These are phyloP conservation scores for Pulveroboletus ravenelii DNA, from an alignment of 768 basidiomycete genomes.

Conservation along the genomic window DNA sequence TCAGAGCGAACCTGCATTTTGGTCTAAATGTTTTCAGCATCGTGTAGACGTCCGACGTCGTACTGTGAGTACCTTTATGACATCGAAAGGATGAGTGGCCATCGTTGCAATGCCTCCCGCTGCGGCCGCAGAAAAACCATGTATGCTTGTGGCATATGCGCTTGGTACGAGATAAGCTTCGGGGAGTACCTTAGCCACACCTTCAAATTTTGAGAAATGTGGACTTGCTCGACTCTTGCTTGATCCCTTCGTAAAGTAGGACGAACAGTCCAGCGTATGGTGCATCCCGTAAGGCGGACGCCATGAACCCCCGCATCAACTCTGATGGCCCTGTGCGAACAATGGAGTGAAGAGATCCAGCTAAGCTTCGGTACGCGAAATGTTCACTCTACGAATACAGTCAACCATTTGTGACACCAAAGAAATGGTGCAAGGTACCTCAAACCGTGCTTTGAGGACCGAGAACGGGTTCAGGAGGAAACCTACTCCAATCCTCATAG, in stretches of 20 bases:
- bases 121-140: slow-evolving; percentile 65
- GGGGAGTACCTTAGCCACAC: slow-evolving; percentile 5
- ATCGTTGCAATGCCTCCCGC: slow-evolving; percentile 84
- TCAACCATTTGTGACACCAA: not conserved
- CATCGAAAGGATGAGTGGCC: slow-evolving; percentile 89
- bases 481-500: slow-evolving; percentile 75
- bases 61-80: slow-evolving; percentile 65
- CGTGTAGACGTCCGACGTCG: not conserved
- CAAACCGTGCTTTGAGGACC: slow-evolving; percentile 87
- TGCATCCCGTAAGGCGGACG: slow-evolving; percentile 89
- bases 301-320: slow-evolving; percentile 78
- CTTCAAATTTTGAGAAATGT: not conserved
- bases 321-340: slow-evolving; percentile 72
- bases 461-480: slow-evolving; percentile 87
- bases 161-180: slow-evolving; percentile 40
- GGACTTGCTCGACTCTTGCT: slow-evolving; percentile 60
- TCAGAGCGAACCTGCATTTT: slow-evolving; percentile 88
- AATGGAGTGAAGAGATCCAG: slow-evolving; percentile 54
- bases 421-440: slow-evolving; percentile 47
- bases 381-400: slow-evolving; percentile 60
- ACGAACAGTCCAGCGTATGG: slow-evolving; percentile 92
- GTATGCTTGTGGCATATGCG: slow-evolving; percentile 47
- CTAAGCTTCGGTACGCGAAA: slow-evolving; percentile 62
- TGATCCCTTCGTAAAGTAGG: slow-evolving; percentile 83
- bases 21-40: slow-evolving; percentile 47